Evolutionary conservation across 768 basidiomycete genomes (phyloP).

Genomic region (Boletus coccyginus): DNA sequence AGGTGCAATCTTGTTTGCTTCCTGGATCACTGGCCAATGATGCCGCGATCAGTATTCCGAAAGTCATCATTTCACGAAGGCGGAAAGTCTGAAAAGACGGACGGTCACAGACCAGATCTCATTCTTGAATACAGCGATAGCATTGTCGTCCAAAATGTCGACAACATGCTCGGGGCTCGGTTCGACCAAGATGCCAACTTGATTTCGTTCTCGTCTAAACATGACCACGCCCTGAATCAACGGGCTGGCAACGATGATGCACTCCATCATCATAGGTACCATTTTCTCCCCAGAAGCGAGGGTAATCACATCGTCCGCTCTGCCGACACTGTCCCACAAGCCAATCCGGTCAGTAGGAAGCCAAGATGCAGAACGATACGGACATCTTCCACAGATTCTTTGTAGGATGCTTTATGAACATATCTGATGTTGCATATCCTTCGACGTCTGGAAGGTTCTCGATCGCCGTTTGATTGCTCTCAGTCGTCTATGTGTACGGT

Average conservation of each 20-base stretch:
- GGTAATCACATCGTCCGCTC: slow-evolving; percentile 11
- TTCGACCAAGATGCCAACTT: not conserved
- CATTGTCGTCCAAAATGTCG: not conserved
- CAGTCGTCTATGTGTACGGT: not conserved
- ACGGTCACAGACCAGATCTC: not conserved
- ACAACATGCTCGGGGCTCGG: not conserved
- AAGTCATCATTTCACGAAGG: too few relatives aligned
- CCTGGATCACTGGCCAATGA: not conserved
- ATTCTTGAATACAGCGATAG: not conserved
- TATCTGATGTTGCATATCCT: slow-evolving; percentile 43
- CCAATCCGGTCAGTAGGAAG: not conserved
- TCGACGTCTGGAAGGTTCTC: slow-evolving; percentile 38
- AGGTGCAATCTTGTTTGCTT: not conserved
- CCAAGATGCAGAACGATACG: not conserved
- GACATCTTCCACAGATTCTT: slow-evolving; percentile 38
- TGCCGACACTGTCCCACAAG: slow-evolving; percentile 31
- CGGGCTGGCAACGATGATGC: not conserved
- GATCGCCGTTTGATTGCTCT: slow-evolving; percentile 5
- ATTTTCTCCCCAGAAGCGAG: not conserved
- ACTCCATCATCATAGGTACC: not conserved
- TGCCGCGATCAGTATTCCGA: not conserved
- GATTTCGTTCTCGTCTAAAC: not conserved
- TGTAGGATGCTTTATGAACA: slow-evolving; percentile 44
- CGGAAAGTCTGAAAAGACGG: not conserved
- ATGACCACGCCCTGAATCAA: not conserved